Evolutionary conservation across 2,329 filamentous ascomycete genomes (phyloP).

Genomic region (Didymellaceae sp.): DNA sequence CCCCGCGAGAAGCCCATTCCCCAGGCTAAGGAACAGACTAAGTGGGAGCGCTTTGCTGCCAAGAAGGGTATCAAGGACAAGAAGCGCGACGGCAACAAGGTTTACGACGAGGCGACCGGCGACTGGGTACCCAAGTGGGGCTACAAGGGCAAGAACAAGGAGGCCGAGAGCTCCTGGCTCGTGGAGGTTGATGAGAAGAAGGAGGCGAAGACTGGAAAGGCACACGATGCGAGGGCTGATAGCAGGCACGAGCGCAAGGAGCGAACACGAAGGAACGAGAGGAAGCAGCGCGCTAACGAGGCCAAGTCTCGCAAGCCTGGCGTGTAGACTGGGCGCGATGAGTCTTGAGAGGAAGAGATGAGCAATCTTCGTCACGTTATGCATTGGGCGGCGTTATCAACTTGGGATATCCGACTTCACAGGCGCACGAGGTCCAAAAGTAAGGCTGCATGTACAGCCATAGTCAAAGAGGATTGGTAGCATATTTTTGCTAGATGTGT

Average conservation of each 20-base stretch:
- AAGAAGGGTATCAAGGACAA: constrained; percentile 97
- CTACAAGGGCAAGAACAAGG: constrained; percentile 88
- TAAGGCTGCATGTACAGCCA: constrained; percentile 10
- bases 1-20: constrained; percentile 94
- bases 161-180: constrained; percentile 82
- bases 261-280: constrained; percentile 51
- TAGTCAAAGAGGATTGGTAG: background rate
- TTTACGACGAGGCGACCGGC: constrained; percentile 82
- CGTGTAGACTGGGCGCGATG: constrained; percentile 24
- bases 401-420: constrained; percentile 22
- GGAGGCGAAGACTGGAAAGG: constrained; percentile 70
- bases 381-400: constrained; percentile 40
- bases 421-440: constrained; percentile 22
- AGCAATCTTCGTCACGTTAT: constrained; percentile 25
- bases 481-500: background rate
- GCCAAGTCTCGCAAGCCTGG: constrained; percentile 67
- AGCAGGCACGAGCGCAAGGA: constrained; percentile 66
- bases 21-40: constrained; percentile 79
- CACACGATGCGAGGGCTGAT: constrained; percentile 63
- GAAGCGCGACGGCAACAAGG: constrained; percentile 79
- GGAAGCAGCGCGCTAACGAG: constrained; percentile 61
- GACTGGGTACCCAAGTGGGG: constrained; percentile 97
- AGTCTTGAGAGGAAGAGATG: constrained; percentile 16
- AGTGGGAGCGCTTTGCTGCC: constrained; percentile 94
- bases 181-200: constrained; percentile 83